These are phyloP conservation scores for Trichophyton verrucosum DNA, from an alignment of 2,329 filamentous ascomycete species.

Conservation along the genomic window DNA sequence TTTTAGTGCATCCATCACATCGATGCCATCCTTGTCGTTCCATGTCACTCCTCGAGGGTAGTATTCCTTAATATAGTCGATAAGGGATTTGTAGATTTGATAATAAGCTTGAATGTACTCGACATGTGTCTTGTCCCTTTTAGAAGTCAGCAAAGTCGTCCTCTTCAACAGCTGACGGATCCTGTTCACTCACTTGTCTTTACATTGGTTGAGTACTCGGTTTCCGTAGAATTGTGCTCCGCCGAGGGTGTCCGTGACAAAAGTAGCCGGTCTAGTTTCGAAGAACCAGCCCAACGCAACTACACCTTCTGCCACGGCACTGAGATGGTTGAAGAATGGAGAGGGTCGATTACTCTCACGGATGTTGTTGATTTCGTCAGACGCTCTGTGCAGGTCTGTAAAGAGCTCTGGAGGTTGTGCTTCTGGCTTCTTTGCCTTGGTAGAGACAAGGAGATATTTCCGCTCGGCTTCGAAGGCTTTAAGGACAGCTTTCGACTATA, in stretches of 20 bases:
- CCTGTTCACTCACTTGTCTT: conserved; percentile 51
- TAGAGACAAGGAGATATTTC: conserved; percentile 74
- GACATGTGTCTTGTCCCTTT: conserved; percentile 63
- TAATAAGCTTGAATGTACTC: conserved; percentile 93
- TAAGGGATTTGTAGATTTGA: conserved; percentile 71
- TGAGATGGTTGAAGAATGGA: conserved; percentile 66
- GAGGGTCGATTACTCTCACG: conserved; percentile 70
- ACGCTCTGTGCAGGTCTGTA: conserved; percentile 72
- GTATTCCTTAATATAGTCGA: conserved; percentile 72
- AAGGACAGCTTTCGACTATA: conserved; percentile 43
- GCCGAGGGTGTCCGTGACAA: conserved; percentile 69
- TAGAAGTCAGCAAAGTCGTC: conserved; percentile 15
- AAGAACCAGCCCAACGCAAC: conserved; percentile 85
- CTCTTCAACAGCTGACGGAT: background rate
- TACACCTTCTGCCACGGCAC: conserved; percentile 80
- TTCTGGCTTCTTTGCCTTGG: conserved; percentile 85
- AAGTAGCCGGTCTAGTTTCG: conserved; percentile 69
- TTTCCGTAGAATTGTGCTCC: conserved; percentile 92
- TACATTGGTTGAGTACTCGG: conserved; percentile 79
- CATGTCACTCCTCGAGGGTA: conserved; percentile 69
- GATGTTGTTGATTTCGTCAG: conserved; percentile 66
- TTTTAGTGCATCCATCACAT: conserved; percentile 58
- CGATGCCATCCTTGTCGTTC: conserved; percentile 64
- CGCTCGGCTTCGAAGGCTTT: conserved; percentile 72
- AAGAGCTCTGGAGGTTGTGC: conserved; percentile 60